Percentiles rank a stretch among this genome's conserved stretches.
These are phyloP conservation scores for Microdochium bolleyi DNA, from an alignment of 2,329 filamentous ascomycete species.

Conservation along the genomic window DNA sequence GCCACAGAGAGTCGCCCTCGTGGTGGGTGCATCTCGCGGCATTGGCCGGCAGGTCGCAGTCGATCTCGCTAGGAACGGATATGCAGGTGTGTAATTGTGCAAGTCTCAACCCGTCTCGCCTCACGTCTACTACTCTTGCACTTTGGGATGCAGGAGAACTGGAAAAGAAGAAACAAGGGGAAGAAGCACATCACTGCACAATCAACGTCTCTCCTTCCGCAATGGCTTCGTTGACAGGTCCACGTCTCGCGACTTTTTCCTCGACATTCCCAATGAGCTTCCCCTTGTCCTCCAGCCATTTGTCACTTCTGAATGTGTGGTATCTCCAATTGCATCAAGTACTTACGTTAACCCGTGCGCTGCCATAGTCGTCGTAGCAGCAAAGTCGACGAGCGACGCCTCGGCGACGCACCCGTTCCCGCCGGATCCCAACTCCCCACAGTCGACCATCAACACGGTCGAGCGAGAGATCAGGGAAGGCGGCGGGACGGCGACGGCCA, in stretches of 20 bases:
- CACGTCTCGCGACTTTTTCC: too few relatives aligned
- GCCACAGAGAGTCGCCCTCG: constrained; percentile 50
- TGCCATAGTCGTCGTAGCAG: constrained; percentile 63
- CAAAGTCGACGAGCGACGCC: constrained; percentile 65
- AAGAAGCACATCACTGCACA: too few relatives aligned
- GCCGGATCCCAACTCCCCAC: constrained; percentile 65
- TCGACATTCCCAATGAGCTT: too few relatives aligned
- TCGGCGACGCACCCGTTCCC: constrained; percentile 51
- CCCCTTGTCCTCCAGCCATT: too few relatives aligned
- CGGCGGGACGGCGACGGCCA: constrained; percentile 55
- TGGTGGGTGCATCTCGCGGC: constrained; percentile 70
- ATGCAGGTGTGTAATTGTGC: constrained; percentile 45
- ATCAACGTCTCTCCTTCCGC: too few relatives aligned
- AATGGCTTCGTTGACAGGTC: too few relatives aligned
- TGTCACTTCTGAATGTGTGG: too few relatives aligned
- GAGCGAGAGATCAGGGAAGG: constrained; percentile 61
- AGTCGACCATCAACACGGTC: constrained; percentile 76
- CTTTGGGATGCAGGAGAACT: too few relatives aligned
- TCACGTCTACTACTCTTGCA: too few relatives aligned
- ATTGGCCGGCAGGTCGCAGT: constrained; percentile 77
- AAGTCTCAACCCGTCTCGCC: too few relatives aligned
- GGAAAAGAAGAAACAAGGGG: too few relatives aligned
- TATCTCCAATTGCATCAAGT: too few relatives aligned
- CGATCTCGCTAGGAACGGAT: constrained; percentile 63
- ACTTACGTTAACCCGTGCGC: background rate